phyloP scores from a whole-genome alignment of 2,329 filamentous ascomycete genomes.

The Mariannaea sp. region DNA sequence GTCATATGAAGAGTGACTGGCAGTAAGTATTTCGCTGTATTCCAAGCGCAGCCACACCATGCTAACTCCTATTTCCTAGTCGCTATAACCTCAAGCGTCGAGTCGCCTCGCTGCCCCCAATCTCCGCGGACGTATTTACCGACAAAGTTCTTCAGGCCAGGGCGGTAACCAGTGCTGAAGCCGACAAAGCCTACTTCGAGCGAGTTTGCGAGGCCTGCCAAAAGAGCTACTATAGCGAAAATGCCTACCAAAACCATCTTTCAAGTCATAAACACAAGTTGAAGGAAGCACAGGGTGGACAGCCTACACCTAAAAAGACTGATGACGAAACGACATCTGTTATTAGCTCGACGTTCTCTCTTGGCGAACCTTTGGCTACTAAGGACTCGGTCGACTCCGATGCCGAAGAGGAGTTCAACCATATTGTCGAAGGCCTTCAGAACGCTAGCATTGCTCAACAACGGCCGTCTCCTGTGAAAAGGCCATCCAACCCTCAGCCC shows the following conservation, averaged over 20 bases:
- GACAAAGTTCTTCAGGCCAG: conserved; percentile 95
- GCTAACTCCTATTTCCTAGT: conserved; percentile 50
- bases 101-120: conserved; percentile 86
- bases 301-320: conserved; percentile 40
- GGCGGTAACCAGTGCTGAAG: conserved; percentile 80
- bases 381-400: conserved; percentile 64
- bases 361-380: conserved; percentile 74
- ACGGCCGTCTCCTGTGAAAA: conserved; percentile 56
- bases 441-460: conserved; percentile 68
- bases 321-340: conserved; percentile 79
- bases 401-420: conserved; percentile 74
- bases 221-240: conserved; percentile 95
- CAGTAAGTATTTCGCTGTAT: conserved; percentile 67
- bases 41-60: neutral
- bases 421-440: conserved; percentile 78
- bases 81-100: conserved; percentile 96
- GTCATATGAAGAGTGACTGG: conserved; percentile 98
- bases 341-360: conserved; percentile 87
- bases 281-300: conserved; percentile 55
- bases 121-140: conserved; percentile 89
- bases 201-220: conserved; percentile 80
- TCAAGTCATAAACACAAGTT: conserved; percentile 85
- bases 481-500: conserved; percentile 57
- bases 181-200: conserved; percentile 87
- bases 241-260: conserved; percentile 92